Conservation (phyloP, 140 eudicot species). For the Ambrosia hybrid region DNA sequence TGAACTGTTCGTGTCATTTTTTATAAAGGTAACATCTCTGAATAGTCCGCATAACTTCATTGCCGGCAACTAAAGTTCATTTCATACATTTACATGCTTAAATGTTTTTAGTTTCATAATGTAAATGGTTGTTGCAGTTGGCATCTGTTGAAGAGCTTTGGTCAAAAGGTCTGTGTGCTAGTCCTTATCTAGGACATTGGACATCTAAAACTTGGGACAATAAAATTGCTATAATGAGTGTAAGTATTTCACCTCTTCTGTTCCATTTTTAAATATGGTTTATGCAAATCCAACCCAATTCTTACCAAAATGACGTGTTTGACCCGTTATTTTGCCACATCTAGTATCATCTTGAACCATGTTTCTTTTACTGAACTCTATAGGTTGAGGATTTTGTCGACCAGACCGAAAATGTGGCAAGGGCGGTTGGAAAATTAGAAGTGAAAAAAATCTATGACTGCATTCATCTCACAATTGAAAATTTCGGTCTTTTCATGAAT, state of each 20-base stretch:
- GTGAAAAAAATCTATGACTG: constrained; percentile 42
- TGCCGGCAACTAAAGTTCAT: no score
- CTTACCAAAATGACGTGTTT: no score
- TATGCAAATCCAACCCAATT: background rate
- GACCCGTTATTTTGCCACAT: background rate
- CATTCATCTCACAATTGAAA: constrained; percentile 42
- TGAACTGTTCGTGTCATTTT: constrained; percentile 65
- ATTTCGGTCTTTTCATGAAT: constrained; percentile 44
- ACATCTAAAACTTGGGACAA: constrained; percentile 69
- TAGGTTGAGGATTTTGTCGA: constrained; percentile 97
- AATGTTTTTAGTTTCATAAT: background rate
- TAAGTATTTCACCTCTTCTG: constrained; percentile 41
- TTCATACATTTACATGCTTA: constrained; percentile 2
- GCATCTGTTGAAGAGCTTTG: constrained; percentile 75
- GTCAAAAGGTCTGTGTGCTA: constrained; percentile 87
- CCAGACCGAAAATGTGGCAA: constrained; percentile 69
- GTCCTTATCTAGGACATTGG: constrained; percentile 78
- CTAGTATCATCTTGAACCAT: no score
- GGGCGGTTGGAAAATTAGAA: constrained; percentile 66
- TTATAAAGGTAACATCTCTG: constrained; percentile 80
- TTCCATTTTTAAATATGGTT: no score
- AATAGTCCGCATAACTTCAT: no score
- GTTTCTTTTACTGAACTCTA: no score
- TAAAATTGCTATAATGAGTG: constrained; percentile 68
- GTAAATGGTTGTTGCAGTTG: constrained; percentile 51